These are phyloP conservation scores for Artomyces pyxidatus DNA, from an alignment of 768 basidiomycete genomes.

Conservation along the genomic window DNA sequence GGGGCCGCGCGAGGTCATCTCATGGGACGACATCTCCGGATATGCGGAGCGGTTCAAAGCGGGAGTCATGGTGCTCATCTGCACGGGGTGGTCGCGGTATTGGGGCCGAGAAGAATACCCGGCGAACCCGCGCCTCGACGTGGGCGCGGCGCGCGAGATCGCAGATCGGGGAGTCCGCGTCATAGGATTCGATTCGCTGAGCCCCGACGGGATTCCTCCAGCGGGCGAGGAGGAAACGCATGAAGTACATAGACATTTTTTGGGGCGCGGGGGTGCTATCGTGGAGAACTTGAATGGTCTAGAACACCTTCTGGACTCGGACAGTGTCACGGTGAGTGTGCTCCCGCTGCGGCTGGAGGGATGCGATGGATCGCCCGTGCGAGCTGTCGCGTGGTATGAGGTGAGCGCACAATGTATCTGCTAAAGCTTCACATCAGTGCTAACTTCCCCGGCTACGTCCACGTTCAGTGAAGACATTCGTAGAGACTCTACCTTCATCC, in stretches of 20 bases:
- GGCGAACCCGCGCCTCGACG: slow-evolving; percentile 56
- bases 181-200: slow-evolving; percentile 57
- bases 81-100: slow-evolving; percentile 59
- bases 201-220: slow-evolving; percentile 45
- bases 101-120: slow-evolving; percentile 46
- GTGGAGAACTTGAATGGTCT: slow-evolving; percentile 64
- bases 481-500: no score
- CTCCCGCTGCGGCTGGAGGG: slow-evolving; percentile 50
- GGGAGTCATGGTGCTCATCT: slow-evolving; percentile 45
- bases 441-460: no score
- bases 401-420: no score
- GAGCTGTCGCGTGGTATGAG: slow-evolving; percentile 53
- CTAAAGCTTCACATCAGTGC: no score
- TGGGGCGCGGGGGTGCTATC: slow-evolving; percentile 57
- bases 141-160: slow-evolving; percentile 43
- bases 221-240: slow-evolving; percentile 28
- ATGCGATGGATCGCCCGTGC: slow-evolving; percentile 63
- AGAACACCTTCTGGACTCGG: slow-evolving; percentile 28
- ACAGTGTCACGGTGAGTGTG: slow-evolving; percentile 40
- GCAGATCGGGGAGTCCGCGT: slow-evolving; percentile 44
- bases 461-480: no score
- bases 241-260: slow-evolving; percentile 45
- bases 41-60: slow-evolving; percentile 29
- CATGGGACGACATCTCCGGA: slow-evolving; percentile 40
- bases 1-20: slow-evolving; percentile 37